Base-by-base conservation (phyloP, 352 stramenopile species). In the Phytophthora cactorum region DNA sequence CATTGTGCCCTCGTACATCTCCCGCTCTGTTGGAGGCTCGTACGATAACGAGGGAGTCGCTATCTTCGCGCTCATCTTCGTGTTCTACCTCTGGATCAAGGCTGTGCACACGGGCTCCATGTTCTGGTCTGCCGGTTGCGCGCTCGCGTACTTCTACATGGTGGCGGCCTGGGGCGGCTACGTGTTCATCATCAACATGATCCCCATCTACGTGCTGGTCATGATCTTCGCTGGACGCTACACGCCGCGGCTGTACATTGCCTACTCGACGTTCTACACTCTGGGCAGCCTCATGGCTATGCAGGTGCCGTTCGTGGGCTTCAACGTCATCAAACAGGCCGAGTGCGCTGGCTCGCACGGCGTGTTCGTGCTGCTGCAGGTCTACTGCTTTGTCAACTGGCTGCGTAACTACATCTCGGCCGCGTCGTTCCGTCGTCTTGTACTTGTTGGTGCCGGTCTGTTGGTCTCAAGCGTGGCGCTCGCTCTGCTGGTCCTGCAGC, bases 101-200 rank as follows among this genome's bases (percentile, higher is more conserved):
- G 84, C 89, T n/a, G 90, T 97, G 47, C 86, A 96, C 78, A 97
- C 90, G 58, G 89, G 89, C 38, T 96, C 88, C 39, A 95, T 97
- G 83, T 86, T 95, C 63, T 92, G 81, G 82, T 87, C 83, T 14
- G 88, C 82, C 15, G 80, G 66, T 43, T 95, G 84, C 61, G 83
- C 84, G 65, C 88, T 99, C 14, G 82, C 86, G 11, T 99, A 99
- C 84, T 98, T 99, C 74, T 98, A 99, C 87, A 97, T 97, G 91
- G 96, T 98, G 15, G 92, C 94, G 4, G 89, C 95, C 6, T 99
- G 97, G 97, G 97, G 97, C 54, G 97, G 97, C 36, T 99, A 99
- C 81, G 93, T 99, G 15, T 99, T 99, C 81, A 98, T 99, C 59
- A 95, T 99, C 77, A 99, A 99, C 84, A 93, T 99, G 70, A 96